phyloP scores from a whole-genome alignment of 768 basidiomycete genomes.

The Mycena amicta region DNA sequence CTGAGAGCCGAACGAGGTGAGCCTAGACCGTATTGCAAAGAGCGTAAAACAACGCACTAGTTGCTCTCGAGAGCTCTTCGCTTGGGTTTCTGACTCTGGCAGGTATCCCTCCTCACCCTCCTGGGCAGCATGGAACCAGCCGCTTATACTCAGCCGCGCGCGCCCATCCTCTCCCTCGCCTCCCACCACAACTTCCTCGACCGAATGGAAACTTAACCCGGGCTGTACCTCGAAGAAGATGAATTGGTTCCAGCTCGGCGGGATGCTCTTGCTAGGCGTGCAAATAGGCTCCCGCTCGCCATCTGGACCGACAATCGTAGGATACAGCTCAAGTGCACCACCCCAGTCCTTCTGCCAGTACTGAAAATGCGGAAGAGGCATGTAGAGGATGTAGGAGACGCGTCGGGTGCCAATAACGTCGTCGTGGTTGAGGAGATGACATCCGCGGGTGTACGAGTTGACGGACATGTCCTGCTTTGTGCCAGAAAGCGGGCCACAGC shows the following conservation, averaged over 20 bases:
- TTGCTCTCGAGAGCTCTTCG: conserved; percentile 88
- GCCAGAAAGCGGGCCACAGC: conserved; percentile 90
- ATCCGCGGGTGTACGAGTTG: conserved; percentile 88
- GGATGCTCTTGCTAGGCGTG: conserved; percentile 65
- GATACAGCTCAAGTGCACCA: conserved; percentile 93
- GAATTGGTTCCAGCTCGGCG: conserved; percentile 89
- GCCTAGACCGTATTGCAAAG: conserved; percentile 7
- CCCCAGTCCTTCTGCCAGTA: conserved; percentile 91
- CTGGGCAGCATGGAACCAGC: conserved; percentile 95
- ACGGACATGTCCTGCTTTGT: conserved; percentile 95
- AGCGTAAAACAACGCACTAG: conserved; percentile 60
- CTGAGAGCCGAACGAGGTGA: conserved; percentile 35
- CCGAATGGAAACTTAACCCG: conserved; percentile 92
- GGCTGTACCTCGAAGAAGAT: conserved; percentile 93
- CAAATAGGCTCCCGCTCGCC: conserved; percentile 71
- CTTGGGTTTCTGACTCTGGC: conserved; percentile 45
- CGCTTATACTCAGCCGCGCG: conserved; percentile 85
- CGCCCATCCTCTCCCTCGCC: conserved; percentile 66
- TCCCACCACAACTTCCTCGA: conserved; percentile 93
- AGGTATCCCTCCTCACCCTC: conserved; percentile 89
- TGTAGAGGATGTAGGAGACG: conserved; percentile 96
- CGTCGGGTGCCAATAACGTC: conserved; percentile 94
- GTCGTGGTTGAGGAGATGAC: conserved; percentile 96
- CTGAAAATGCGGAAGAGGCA: conserved; percentile 75
- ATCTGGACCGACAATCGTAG: conserved; percentile 59